Conservation (phyloP, 805 yeast species). For the Zygosaccharomyces bailii region DNA sequence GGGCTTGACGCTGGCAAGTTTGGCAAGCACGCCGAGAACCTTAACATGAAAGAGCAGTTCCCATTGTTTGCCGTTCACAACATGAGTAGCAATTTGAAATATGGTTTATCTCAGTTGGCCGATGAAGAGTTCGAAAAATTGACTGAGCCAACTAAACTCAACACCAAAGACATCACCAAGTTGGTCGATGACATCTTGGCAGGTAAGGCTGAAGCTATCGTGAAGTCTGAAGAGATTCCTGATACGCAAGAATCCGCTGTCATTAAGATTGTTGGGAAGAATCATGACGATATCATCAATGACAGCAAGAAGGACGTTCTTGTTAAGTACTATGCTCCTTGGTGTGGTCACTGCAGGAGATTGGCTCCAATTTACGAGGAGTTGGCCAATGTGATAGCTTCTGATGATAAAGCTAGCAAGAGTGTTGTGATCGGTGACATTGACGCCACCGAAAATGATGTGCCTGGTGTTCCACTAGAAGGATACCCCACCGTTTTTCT, state of each 20-base stretch:
- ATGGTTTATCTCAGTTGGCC: constrained; percentile 61
- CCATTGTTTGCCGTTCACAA: constrained; percentile 92
- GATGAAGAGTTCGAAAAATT: constrained; percentile 31
- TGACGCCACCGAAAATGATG: constrained; percentile 89
- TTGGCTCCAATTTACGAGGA: constrained; percentile 87
- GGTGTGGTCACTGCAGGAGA: constrained; percentile 97
- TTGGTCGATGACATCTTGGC: constrained; percentile 61
- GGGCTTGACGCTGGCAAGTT: constrained; percentile 77
- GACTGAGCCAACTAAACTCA: constrained; percentile 37
- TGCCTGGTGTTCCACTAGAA: constrained; percentile 63
- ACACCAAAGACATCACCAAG: constrained; percentile 51
- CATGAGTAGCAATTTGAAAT: constrained; percentile 63
- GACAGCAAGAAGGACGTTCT: constrained; percentile 63
- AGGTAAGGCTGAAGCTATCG: constrained; percentile 65
- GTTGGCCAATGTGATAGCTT: constrained; percentile 64
- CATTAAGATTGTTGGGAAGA: constrained; percentile 75
- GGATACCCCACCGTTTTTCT: constrained; percentile 93
- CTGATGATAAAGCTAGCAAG: constrained; percentile 45
- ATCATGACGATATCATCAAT: constrained; percentile 64
- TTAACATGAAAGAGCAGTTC: constrained; percentile 79
- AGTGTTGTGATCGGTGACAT: constrained; percentile 77
- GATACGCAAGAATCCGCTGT: constrained; percentile 74
- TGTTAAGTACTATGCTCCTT: constrained; percentile 93
- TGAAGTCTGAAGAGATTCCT: constrained; percentile 86
- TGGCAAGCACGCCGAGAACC: constrained; percentile 82